These are phyloP conservation scores for Ophiostoma australiae DNA, from an alignment of 2,329 filamentous ascomycete species.

Conservation along the genomic window DNA sequence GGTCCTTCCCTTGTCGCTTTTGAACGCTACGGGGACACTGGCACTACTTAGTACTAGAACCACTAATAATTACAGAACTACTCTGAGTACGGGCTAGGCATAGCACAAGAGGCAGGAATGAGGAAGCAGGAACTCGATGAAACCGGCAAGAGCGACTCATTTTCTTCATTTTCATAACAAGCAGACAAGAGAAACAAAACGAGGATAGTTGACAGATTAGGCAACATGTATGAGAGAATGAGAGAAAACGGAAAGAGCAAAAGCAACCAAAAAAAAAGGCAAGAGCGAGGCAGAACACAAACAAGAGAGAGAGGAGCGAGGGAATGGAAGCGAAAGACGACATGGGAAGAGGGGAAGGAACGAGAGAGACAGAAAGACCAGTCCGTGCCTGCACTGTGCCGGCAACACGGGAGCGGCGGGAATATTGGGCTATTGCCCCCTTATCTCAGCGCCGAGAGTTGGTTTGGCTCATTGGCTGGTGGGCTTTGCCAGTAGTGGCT, in stretches of 20 bases:
- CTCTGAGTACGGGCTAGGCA: too few relatives aligned
- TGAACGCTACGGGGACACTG: not conserved
- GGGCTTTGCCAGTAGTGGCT: too few relatives aligned
- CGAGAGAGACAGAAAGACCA: not conserved
- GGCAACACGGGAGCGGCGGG: not conserved
- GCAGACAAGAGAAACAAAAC: not conserved
- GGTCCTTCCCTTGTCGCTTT: not conserved
- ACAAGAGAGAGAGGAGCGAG: not conserved
- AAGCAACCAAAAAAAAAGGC: not conserved
- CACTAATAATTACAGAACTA: too few relatives aligned
- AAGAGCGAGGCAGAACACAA: not conserved
- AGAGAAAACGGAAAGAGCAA: not conserved
- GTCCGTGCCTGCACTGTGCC: not conserved
- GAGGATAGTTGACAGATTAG: not conserved
- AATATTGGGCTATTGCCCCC: conserved; percentile 10
- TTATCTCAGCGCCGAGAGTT: conserved; percentile 2
- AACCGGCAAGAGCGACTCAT: not conserved
- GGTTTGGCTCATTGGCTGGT: too few relatives aligned
- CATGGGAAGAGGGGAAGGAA: conserved; percentile 10
- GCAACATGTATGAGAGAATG: not conserved
- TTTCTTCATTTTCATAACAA: too few relatives aligned
- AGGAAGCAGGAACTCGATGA: not conserved
- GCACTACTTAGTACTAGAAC: not conserved
- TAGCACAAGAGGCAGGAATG: not conserved
- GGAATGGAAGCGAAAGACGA: not conserved